Conservation (phyloP, 2,329 filamentous ascomycete genomes). For the Parafenestella ontariensis region DNA sequence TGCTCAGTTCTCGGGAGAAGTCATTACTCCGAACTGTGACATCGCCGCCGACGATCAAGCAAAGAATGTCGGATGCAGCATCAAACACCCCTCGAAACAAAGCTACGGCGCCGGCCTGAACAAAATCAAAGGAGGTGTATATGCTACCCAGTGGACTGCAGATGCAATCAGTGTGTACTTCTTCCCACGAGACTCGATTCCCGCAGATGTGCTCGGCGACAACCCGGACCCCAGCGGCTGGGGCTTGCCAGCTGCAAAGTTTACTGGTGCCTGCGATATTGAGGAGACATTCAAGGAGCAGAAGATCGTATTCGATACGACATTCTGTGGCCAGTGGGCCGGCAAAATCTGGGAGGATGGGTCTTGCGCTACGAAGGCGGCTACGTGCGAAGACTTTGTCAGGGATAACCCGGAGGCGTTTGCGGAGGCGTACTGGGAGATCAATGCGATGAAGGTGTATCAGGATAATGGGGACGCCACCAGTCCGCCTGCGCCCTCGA, state of each 20-base stretch:
- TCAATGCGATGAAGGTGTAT: slow-evolving; percentile 58
- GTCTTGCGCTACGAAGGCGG: slow-evolving; percentile 66
- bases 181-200: slow-evolving; percentile 74
- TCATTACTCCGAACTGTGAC: slow-evolving; percentile 59
- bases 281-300: slow-evolving; percentile 72
- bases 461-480: slow-evolving; percentile 31
- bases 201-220: slow-evolving; percentile 66
- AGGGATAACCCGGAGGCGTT: slow-evolving; percentile 74
- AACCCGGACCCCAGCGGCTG: slow-evolving; percentile 72
- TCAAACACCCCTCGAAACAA: slow-evolving; percentile 47
- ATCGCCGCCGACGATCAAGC: slow-evolving; percentile 50
- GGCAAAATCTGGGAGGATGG: slow-evolving; percentile 66
- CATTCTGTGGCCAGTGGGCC: slow-evolving; percentile 90
- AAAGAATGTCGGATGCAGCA: slow-evolving; percentile 53
- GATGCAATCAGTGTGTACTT: slow-evolving; percentile 79
- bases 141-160: slow-evolving; percentile 69
- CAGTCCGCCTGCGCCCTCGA: slow-evolving; percentile 15
- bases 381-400: slow-evolving; percentile 76
- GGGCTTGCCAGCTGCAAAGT: slow-evolving; percentile 72
- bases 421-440: slow-evolving; percentile 75
- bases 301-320: slow-evolving; percentile 81
- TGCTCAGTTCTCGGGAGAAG: slow-evolving; percentile 57
- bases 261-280: slow-evolving; percentile 74
- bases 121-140: slow-evolving; percentile 53
- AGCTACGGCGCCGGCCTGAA: slow-evolving; percentile 64